Evolutionary conservation across 1,284 basidiomycete species (phyloP).

Genomic region (Microbotryum violaceum): DNA sequence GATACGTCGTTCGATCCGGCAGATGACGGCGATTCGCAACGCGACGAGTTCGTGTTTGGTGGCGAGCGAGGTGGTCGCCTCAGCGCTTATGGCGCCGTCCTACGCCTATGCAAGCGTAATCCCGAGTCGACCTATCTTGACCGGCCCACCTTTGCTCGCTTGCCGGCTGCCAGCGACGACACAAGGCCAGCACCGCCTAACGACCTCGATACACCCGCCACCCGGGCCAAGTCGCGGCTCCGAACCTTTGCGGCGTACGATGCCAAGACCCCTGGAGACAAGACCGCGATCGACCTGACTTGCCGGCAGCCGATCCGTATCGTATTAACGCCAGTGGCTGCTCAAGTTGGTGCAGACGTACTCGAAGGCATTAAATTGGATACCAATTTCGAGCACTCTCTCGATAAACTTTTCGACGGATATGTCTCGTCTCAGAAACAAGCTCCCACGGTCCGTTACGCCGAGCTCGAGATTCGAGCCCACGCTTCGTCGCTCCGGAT

Average conservation of each 20-base stretch:
- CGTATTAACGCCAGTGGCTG: constrained; percentile 24
- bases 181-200: no score
- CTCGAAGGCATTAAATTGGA: constrained; percentile 21
- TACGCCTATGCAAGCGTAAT: constrained; percentile 13
- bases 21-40: constrained; percentile 10
- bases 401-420: constrained; percentile 19
- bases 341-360: constrained; percentile 21
- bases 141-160: constrained; percentile 12
- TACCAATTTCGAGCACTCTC: constrained; percentile 19
- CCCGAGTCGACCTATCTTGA: constrained; percentile 14
- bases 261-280: not conserved
- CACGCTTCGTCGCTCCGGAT: constrained; percentile 6
- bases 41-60: not conserved
- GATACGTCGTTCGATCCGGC: not conserved
- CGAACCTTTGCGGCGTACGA: not conserved
- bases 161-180: not conserved
- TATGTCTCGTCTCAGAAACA: constrained; percentile 11
- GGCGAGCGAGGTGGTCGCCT: constrained; percentile 12
- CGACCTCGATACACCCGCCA: no score
- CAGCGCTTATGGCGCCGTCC: constrained; percentile 20
- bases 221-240: no score
- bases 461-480: constrained; percentile 8
- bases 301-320: constrained; percentile 5
- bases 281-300: constrained; percentile 8
- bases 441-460: constrained; percentile 2